Conservation (phyloP, 2,329 filamentous ascomycete species). For the Pseudohalonectria lignicola region DNA sequence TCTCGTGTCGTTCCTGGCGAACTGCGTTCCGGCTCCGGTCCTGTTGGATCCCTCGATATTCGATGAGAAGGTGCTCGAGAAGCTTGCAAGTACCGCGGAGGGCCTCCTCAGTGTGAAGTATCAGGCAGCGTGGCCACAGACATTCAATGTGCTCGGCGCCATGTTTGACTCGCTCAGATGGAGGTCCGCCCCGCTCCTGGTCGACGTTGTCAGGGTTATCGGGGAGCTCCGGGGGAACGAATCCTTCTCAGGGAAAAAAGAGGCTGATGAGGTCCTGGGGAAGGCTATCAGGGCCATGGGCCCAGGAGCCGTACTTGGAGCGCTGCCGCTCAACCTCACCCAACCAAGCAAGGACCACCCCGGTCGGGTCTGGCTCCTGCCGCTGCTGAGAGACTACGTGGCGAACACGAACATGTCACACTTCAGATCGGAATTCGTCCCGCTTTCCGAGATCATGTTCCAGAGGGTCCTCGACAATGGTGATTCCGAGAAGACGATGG, state of each 20-base stretch:
- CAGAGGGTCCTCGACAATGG: slow-evolving; percentile 79
- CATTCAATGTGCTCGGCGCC: slow-evolving; percentile 77
- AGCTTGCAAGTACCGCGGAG: slow-evolving; percentile 62
- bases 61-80: slow-evolving; percentile 82
- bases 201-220: slow-evolving; percentile 64
- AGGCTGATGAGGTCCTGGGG: slow-evolving; percentile 83
- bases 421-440: slow-evolving; percentile 78
- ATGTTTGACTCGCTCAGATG: slow-evolving; percentile 83
- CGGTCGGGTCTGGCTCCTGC: slow-evolving; percentile 89
- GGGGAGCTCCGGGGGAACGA: slow-evolving; percentile 83
- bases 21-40: slow-evolving; percentile 74
- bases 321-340: slow-evolving; percentile 77
- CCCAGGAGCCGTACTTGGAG: slow-evolving; percentile 68
- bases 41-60: slow-evolving; percentile 83
- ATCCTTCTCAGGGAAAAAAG: slow-evolving; percentile 86
- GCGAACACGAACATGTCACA: slow-evolving; percentile 80
- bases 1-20: slow-evolving; percentile 82
- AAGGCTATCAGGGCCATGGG: slow-evolving; percentile 86
- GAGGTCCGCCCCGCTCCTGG: slow-evolving; percentile 70
- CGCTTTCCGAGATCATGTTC: slow-evolving; percentile 82
- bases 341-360: slow-evolving; percentile 67
- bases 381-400: slow-evolving; percentile 78
- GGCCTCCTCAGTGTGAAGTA: slow-evolving; percentile 80
- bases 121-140: slow-evolving; percentile 88
- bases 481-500: slow-evolving; percentile 77